Conservation (phyloP, 352 stramenopile species). For the Globisporangium rhizosaccharum region DNA sequence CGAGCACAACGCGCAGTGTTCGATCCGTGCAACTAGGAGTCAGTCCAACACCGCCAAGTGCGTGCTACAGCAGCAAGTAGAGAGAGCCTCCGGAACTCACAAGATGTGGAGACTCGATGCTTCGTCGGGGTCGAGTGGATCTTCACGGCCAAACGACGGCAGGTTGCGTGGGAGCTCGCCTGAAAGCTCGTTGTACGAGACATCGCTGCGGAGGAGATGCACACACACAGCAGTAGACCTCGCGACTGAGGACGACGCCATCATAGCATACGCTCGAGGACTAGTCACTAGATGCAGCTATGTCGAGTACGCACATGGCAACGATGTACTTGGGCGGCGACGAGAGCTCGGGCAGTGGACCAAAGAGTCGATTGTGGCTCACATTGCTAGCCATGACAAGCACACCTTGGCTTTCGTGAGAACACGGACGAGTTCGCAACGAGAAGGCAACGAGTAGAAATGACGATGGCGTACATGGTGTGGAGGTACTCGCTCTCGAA, state of each 20-base stretch:
- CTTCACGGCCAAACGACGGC: slow-evolving; percentile 32
- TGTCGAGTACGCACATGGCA: no score
- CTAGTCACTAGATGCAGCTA: no score
- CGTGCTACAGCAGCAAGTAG: background rate
- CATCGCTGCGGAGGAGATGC: slow-evolving; percentile 25
- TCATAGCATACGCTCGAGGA: no score
- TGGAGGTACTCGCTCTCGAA: slow-evolving; percentile 45
- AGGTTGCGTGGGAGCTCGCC: slow-evolving; percentile 31
- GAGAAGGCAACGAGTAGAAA: background rate
- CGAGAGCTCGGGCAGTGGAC: slow-evolving; percentile 22
- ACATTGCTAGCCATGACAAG: slow-evolving; percentile 23
- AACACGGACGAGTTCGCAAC: background rate
- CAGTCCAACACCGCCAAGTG: no score
- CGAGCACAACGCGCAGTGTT: background rate
- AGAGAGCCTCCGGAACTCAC: slow-evolving; percentile 22
- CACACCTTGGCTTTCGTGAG: no score
- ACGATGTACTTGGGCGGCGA: slow-evolving; percentile 28
- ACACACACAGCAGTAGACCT: background rate
- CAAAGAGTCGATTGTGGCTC: slow-evolving; percentile 44
- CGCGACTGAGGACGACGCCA: no score
- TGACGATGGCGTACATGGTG: slow-evolving; percentile 30
- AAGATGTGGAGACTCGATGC: slow-evolving; percentile 33
- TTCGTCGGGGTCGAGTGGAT: slow-evolving; percentile 48
- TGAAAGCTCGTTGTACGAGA: slow-evolving; percentile 48
- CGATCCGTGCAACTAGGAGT: no score